Percentiles rank a stretch among this genome's conserved stretches.
phyloP scores from a whole-genome alignment of 148 eudicot genomes.

The Camellia sinensis region DNA sequence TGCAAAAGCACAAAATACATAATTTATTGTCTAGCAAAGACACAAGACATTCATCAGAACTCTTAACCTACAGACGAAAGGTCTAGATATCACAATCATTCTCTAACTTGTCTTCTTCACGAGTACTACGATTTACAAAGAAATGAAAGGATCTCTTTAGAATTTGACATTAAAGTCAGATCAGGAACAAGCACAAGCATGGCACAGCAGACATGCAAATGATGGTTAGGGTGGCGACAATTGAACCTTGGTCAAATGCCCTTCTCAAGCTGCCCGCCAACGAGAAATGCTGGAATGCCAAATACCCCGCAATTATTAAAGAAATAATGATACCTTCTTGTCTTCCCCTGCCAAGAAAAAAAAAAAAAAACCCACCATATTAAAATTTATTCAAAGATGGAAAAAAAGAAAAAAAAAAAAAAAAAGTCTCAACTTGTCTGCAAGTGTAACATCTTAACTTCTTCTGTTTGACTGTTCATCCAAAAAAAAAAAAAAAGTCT shows the following conservation, averaged over 20 bases:
- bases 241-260: conserved; percentile 73
- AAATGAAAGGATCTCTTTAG: conserved; percentile 10
- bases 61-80: conserved; percentile 2
- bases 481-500: too few species aligned
- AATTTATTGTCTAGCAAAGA: conserved; percentile 7
- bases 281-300: conserved; percentile 83
- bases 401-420: too few species aligned
- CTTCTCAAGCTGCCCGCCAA: conserved; percentile 65
- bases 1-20: background rate
- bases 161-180: conserved; percentile 28
- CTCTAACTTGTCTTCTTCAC: conserved; percentile 1
- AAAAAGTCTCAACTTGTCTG: too few species aligned
- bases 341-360: conserved; percentile 52
- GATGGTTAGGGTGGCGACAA: conserved; percentile 69
- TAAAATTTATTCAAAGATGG: too few species aligned
- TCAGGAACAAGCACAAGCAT: conserved; percentile 56
- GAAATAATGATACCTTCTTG: conserved; percentile 66
- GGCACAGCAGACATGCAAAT: conserved; percentile 49
- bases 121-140: background rate
- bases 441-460: too few species aligned
- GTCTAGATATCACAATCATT: background rate
- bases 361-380: background rate
- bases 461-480: too few species aligned
- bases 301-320: conserved; percentile 59
- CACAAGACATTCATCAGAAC: background rate